Conservation (phyloP, 139 green algal genomes). For the Mesotaenium endlicherianum region DNA sequence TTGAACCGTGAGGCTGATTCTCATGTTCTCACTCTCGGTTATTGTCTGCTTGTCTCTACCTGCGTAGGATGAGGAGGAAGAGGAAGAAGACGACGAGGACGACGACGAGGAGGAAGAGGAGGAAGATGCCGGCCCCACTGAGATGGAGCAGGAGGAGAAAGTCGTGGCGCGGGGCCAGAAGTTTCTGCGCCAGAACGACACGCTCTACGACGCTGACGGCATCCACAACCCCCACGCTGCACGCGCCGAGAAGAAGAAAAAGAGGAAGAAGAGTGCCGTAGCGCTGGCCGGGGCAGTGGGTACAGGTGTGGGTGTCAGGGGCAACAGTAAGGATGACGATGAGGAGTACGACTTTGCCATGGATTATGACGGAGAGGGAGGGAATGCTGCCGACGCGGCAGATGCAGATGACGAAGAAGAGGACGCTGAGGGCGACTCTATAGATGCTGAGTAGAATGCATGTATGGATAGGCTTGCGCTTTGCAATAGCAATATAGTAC, state of each 20-base stretch:
- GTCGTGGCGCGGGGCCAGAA: slow-evolving; percentile 10
- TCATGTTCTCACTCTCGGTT: too few relatives aligned
- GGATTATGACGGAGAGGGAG: not conserved
- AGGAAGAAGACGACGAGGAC: slow-evolving; percentile 14
- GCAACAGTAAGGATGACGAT: not conserved
- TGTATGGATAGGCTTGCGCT: too few relatives aligned
- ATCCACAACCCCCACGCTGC: slow-evolving; percentile 48
- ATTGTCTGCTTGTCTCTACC: too few relatives aligned
- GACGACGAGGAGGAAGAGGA: slow-evolving; percentile 40
- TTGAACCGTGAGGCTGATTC: too few relatives aligned
- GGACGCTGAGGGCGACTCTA: not conserved
- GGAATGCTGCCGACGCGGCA: not conserved
- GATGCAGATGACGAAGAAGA: not conserved
- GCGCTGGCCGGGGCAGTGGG: not conserved
- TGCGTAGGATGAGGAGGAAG: slow-evolving; percentile 3
- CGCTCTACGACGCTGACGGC: slow-evolving; percentile 42
- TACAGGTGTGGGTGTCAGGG: not conserved
- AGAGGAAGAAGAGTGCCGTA: slow-evolving; percentile 23
- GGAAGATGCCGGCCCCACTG: not conserved
- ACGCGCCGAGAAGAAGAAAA: slow-evolving; percentile 42
- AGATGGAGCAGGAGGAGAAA: slow-evolving; percentile 32
- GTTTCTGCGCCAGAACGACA: slow-evolving; percentile 36
- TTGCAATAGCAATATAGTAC: too few relatives aligned
- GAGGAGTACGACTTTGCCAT: not conserved
- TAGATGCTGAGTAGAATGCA: not conserved